These are phyloP conservation scores for Hygrophila difformis DNA, from an alignment of 257 asterid species.

Conservation along the genomic window DNA sequence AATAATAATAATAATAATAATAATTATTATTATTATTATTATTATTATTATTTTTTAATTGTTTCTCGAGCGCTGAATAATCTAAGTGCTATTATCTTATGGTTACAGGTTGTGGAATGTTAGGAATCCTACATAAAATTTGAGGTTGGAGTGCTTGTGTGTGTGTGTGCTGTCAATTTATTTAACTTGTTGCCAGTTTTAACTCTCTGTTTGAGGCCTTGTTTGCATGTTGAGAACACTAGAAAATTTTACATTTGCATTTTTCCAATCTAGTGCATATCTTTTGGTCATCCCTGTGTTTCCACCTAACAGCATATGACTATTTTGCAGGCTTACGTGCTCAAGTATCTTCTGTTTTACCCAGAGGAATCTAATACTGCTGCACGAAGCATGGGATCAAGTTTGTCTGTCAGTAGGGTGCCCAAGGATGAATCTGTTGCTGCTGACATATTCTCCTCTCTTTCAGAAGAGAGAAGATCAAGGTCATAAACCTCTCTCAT, in stretches of 20 bases:
- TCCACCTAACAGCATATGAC: constrained; percentile 17
- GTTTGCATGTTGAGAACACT: constrained; percentile 11
- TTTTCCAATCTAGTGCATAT: neutral
- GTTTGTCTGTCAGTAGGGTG: constrained; percentile 25
- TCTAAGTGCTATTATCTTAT: no score
- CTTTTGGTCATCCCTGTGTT: constrained; percentile 1
- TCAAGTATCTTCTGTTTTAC: constrained; percentile 69
- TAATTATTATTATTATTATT: no score
- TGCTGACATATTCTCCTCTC: constrained; percentile 53
- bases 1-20: no score
- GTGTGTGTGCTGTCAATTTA: neutral
- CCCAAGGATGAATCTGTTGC: constrained; percentile 42
- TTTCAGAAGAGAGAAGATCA: constrained; percentile 67
- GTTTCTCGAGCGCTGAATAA: no score
- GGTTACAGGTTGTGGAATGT: no score
- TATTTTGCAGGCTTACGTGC: constrained; percentile 83
- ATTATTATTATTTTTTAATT: no score
- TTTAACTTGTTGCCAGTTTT: neutral
- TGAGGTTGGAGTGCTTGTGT: no score
- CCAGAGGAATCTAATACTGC: constrained; percentile 39
- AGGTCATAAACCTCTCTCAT: constrained; percentile 38
- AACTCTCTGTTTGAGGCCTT: neutral
- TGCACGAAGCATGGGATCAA: constrained; percentile 24
- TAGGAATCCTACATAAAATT: no score
- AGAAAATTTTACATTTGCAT: neutral